Evolutionary conservation across 192 early-diverging fungal species (phyloP), one percentile per base, ranked within the genome.

Genomic region (Phlyctochytrium bullatum): DNA sequence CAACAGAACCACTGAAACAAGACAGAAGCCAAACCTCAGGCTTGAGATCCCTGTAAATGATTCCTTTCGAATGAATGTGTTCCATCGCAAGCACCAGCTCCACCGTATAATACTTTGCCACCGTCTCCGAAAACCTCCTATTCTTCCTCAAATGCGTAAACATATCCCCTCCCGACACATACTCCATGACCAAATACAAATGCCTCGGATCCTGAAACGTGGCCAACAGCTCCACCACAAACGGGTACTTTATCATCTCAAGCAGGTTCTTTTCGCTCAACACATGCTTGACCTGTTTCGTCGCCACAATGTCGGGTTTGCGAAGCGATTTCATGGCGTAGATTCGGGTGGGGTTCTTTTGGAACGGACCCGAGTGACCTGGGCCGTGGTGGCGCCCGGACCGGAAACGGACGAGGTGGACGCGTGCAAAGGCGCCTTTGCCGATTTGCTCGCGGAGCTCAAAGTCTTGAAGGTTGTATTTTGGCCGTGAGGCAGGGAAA

Each of bases 111-210:
- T 88, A 88, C 52, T 80, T 85, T 27, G 86, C 84, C 27, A 86
- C 78, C n/a, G 79, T 73, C 59, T 90, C 83, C 27, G 77, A 76
- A 76, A 90, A 90, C 6, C 86, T 79, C 62, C 51, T 53, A 24
- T 53, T 47, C 64, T 73, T 72, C 67, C 91, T 73, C 64, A 95
- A 68, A 27, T 92, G 88, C 24, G 87, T 89, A 59, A 95, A 95
- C 70, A 95, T 81, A 77, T 95, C 93, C 61, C 93, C 77, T 1
- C 77, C 77, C 2, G 75, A 61, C 3, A 73, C 62, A 52, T 78
- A 78, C 56, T 78, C 75, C 59, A 76, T 57, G 2, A 78, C 71
- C 27, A 78, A 51, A 36, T 76, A 78, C 35, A 78, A 54, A 60
- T 77, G 75, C 17, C 67, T 72, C 20, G 47, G 36, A 12, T 74